Base-by-base conservation (phyloP, 805 yeast species). In the Brettanomyces sp. region DNA sequence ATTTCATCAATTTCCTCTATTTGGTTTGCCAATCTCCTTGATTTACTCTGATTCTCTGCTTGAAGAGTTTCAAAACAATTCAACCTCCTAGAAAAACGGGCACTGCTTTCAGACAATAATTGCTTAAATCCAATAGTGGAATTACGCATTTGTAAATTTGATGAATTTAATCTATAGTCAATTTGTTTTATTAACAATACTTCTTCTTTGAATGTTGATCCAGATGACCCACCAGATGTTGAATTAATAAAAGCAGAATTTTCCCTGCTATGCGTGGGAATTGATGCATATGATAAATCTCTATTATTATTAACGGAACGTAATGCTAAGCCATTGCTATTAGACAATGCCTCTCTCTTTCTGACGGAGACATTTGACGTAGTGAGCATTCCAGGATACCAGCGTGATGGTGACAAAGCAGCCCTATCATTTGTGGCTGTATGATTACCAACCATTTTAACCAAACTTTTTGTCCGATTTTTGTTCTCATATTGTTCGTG, bases 11-110 rank as follows among this genome's bases (percentile, higher is more conserved):
- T 51, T 13, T 49, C 50, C 45, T 50, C 55, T 14, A 57, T 50
- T 36, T 56, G 48, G 11, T 45, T 36, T 21, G 50, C 41, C 4
- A 59, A 45, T 21, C 49, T 21, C 12, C 30, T 24, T 4, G 56
- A 55, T 18, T 56, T 44, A 53, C 53, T 13, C 49, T 51, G 45
- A 56, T 55, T 55, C 49, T 56, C 14, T 55, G 51, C 24, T 57
- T 68, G 66, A 53, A 63, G 38, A 4, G 46, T 47, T 42, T 63
- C 59, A 41, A 67, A 66, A 36, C 49, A 49, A 12, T 49, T 47
- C 14, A 67, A 42, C 6, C 62, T 63, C 6, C 36, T 48, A 14
- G 57, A 51, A 42, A 68, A 42, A 32, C 56, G 59, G 2, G 34
- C 45, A 6, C 42, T 34, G 30, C 50, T 54, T 4, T 56, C 52